Base-by-base conservation (phyloP, 768 basidiomycete species). In the Mrakia blollopis region DNA sequence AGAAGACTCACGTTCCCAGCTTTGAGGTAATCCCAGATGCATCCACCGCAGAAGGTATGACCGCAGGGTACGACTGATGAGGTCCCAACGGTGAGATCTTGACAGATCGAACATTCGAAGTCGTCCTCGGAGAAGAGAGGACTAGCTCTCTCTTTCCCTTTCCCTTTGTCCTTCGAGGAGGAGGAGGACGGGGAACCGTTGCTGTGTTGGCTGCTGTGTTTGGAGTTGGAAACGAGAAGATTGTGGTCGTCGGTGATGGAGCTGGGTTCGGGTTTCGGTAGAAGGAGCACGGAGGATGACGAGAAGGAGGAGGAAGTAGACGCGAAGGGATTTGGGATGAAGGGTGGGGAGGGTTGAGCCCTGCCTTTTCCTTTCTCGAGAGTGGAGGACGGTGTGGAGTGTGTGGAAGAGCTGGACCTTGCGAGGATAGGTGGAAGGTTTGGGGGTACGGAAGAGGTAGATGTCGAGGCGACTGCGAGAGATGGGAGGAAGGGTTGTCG, bases 21-120 rank as follows among this genome's bases (percentile, higher is more conserved):
- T 11, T 72, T 72, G 11, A 72, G 23, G 18, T 72, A 72, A 2
- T 72, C 72, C 52, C 52, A 60, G 72, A 72, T 72, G 35, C 72
- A 72, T 35, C 35, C n/a, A 28, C 72, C 72, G n/a, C 72, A 72
- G 23, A 57, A 72, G 1, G 37, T 41, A 18, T 72, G 72, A 6
- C 72, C 72, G 28, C 72, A 72, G 8, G 72, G 54, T 5, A 54
- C 50, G 72, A 60, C 5, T 3, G 60, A 54, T 4, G 54, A 57
- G 13, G 72, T 28, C 1, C 72, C 72, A 39, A 72, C 72, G 23
- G 25, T 18, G 28, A 72, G n/a, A 47, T 72, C 72, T 25, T 57
- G 52, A 60, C 72, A 72, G 28, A 72, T 60, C 28, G 52, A 50
- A 32, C 72, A 72, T 8, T 35, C 44, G 54, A 54, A 54, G 60